Percentiles rank a stretch among this genome's conserved stretches.
Evolutionary conservation across 495 filamentous ascomycete genomes (phyloP).

Genomic region (Lepidopterella palustris): DNA sequence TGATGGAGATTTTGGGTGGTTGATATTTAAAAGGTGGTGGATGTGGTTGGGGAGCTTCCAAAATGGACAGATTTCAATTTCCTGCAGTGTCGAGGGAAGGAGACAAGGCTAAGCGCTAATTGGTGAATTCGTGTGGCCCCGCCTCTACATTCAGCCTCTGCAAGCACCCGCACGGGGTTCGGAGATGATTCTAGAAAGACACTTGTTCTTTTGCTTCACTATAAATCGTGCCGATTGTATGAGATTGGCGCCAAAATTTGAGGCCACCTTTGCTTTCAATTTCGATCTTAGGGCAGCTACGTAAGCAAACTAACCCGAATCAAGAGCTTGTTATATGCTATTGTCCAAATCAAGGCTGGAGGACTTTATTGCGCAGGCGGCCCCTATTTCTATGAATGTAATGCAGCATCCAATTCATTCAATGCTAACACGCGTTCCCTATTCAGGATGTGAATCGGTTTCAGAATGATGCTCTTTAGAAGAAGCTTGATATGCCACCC

Average conservation of each 20-base stretch:
- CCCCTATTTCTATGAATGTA: too few species aligned
- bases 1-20: background rate
- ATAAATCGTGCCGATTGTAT: background rate
- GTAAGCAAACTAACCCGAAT: too few species aligned
- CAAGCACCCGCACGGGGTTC: background rate
- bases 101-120: background rate
- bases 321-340: too few species aligned
- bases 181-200: background rate
- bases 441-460: too few species aligned
- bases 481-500: too few species aligned
- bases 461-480: too few species aligned
- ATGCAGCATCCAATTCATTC: too few species aligned
- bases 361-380: too few species aligned
- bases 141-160: background rate
- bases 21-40: background rate
- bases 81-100: background rate
- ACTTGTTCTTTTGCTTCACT: background rate
- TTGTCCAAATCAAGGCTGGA: too few species aligned
- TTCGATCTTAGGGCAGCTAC: background rate
- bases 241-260: background rate
- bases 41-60: background rate
- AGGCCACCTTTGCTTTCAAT: background rate
- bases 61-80: constrained; percentile 7
- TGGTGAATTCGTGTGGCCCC: background rate
- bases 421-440: too few species aligned